Evolutionary conservation across 1,284 basidiomycete genomes (phyloP).

Genomic region (Somion occarium): DNA sequence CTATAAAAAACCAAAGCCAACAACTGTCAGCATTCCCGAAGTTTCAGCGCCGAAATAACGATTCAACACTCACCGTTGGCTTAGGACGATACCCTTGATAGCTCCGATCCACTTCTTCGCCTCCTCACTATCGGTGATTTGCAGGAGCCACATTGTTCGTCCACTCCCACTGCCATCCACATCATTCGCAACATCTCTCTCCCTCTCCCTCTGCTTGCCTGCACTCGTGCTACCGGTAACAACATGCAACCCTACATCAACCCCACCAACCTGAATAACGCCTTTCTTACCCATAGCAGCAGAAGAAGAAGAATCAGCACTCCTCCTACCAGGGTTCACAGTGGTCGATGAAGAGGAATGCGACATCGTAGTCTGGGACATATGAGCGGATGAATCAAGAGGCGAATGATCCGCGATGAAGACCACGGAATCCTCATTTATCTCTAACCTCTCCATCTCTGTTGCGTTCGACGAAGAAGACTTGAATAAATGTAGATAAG

Average conservation of each 20-base stretch:
- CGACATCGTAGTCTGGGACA: background rate
- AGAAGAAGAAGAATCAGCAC: background rate
- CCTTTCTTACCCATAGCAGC: slow-evolving; percentile 50
- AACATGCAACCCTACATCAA: slow-evolving; percentile 34
- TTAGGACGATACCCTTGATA: slow-evolving; percentile 67
- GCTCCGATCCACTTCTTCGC: slow-evolving; percentile 69
- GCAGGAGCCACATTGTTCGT: slow-evolving; percentile 62
- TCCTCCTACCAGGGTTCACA: background rate
- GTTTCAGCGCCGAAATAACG: background rate
- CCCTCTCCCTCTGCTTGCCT: slow-evolving; percentile 36
- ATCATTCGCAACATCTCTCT: slow-evolving; percentile 14
- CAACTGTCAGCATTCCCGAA: slow-evolving; percentile 3
- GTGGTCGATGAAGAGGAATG: background rate
- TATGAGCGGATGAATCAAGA: background rate
- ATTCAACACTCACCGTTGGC: slow-evolving; percentile 49
- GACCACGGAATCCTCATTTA: slow-evolving; percentile 68
- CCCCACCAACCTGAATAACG: slow-evolving; percentile 64
- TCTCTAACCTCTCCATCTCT: slow-evolving; percentile 67
- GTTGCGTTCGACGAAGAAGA: slow-evolving; percentile 48
- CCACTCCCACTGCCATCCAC: slow-evolving; percentile 2
- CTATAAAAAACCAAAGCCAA: slow-evolving; percentile 28
- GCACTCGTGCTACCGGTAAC: background rate
- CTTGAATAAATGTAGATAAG: slow-evolving; percentile 72
- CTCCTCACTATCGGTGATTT: slow-evolving; percentile 53
- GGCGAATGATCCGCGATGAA: slow-evolving; percentile 53